A percentile compares a stretch with the other conserved stretches of the same genome.
phyloP scores from a whole-genome alignment of 805 yeast species.

The Lachancea mirantina region DNA sequence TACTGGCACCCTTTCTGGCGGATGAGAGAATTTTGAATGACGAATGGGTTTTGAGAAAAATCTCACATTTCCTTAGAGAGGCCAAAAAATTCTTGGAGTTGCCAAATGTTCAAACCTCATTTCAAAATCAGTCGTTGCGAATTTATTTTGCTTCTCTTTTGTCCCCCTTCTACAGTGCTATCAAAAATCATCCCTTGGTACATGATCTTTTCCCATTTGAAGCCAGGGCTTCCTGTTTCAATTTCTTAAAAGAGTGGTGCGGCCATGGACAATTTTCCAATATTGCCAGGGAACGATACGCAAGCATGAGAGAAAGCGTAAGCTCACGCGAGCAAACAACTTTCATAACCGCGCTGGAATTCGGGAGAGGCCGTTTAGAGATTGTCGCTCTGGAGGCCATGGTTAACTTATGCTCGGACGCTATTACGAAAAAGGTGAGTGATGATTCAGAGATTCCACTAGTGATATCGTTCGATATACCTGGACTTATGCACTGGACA shows the following conservation, averaged over 20 bases:
- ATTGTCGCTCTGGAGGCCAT: conserved; percentile 71
- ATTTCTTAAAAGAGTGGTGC: conserved; percentile 88
- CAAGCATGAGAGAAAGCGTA: conserved; percentile 40
- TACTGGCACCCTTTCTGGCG: conserved; percentile 57
- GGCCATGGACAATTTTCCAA: conserved; percentile 67
- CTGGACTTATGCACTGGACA: conserved; percentile 72
- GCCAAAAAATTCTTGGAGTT: conserved; percentile 53
- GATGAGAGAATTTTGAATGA: conserved; percentile 50
- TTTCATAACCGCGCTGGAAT: conserved; percentile 61
- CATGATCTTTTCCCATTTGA: conserved; percentile 74
- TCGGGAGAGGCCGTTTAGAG: conserved; percentile 66
- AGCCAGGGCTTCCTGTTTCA: conserved; percentile 75
- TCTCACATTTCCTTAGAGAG: conserved; percentile 55
- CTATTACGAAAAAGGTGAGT: conserved; percentile 43
- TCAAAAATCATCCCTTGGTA: conserved; percentile 33
- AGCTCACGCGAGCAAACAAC: conserved; percentile 37
- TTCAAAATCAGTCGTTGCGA: conserved; percentile 68
- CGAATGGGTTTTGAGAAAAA: conserved; percentile 57
- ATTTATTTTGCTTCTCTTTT: conserved; percentile 78
- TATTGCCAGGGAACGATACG: conserved; percentile 60
- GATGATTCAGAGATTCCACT: conserved; percentile 29
- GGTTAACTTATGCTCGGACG: conserved; percentile 77
- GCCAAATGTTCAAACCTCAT: conserved; percentile 52
- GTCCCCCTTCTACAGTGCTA: conserved; percentile 64
- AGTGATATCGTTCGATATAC: conserved; percentile 61